Conservation (phyloP, 2,329 filamentous ascomycete species). For the Chrysoporthe puriensis region DNA sequence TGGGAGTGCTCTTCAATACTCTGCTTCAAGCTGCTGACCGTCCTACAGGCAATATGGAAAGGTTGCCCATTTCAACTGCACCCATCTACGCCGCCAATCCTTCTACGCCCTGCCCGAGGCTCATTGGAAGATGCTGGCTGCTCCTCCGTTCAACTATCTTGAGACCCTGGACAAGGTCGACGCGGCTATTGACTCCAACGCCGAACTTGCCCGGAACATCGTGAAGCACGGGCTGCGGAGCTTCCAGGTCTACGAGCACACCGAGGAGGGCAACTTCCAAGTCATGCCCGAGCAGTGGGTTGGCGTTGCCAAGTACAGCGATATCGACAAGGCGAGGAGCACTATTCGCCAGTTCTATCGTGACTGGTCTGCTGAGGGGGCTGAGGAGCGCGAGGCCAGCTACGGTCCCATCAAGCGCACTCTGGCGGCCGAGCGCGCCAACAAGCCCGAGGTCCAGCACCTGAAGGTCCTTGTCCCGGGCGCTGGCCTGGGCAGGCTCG, state of each 20-base stretch:
- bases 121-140: slow-evolving; percentile 83
- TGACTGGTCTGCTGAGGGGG: slow-evolving; percentile 86
- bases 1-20: neutral
- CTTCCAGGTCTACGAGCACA: slow-evolving; percentile 56
- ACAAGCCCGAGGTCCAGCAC: slow-evolving; percentile 32
- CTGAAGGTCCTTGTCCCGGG: slow-evolving; percentile 82
- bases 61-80: slow-evolving; percentile 85
- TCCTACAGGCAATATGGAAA: slow-evolving; percentile 76
- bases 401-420: slow-evolving; percentile 73
- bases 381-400: slow-evolving; percentile 72
- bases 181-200: slow-evolving; percentile 86
- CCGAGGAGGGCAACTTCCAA: slow-evolving; percentile 45
- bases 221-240: slow-evolving; percentile 69
- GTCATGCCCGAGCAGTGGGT: slow-evolving; percentile 67
- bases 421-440: slow-evolving; percentile 55
- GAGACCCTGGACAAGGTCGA: slow-evolving; percentile 80
- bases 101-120: slow-evolving; percentile 87
- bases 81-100: slow-evolving; percentile 84
- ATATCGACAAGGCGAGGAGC: slow-evolving; percentile 89
- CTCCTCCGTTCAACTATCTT: slow-evolving; percentile 80
- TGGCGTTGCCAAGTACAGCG: slow-evolving; percentile 69
- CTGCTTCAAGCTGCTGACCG: slow-evolving; percentile 18
- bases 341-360: slow-evolving; percentile 93
- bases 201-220: slow-evolving; percentile 79
- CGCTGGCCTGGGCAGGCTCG: slow-evolving; percentile 83